Conservation (phyloP, 352 stramenopile species). For the Thalassiosira allenii region DNA sequence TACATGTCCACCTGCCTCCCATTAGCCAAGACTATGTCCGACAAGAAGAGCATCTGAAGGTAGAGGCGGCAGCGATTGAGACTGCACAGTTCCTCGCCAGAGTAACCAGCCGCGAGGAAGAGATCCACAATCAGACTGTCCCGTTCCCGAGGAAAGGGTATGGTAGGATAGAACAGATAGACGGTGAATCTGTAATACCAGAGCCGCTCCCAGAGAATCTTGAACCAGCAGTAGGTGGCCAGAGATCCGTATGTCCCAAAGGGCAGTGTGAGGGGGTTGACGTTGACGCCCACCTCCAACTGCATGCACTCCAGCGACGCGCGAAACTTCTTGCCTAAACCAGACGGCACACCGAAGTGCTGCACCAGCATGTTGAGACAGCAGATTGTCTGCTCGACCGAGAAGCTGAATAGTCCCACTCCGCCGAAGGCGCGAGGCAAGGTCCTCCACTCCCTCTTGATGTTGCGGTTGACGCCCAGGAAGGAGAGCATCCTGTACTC, state of each 20-base stretch:
- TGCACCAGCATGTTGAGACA: constrained; percentile 38
- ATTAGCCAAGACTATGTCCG: background rate
- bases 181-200: constrained; percentile 1
- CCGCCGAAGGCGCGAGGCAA: constrained; percentile 23
- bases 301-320: background rate
- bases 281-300: background rate
- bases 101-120: background rate
- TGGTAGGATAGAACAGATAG: constrained; percentile 21
- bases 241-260: background rate
- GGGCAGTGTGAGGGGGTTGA: background rate
- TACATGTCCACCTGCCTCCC: background rate
- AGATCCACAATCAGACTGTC: constrained; percentile 16
- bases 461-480: constrained; percentile 31
- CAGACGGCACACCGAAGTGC: constrained; percentile 11
- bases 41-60: constrained; percentile 13
- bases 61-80: constrained; percentile 3
- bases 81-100: background rate
- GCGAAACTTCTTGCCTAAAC: background rate
- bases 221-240: constrained; percentile 15
- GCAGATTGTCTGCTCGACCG: constrained; percentile 11
- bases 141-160: background rate
- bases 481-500: constrained; percentile 14
- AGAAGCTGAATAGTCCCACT: constrained; percentile 20
- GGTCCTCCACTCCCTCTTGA: constrained; percentile 19
- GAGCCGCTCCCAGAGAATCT: constrained; percentile 18